Evolutionary conservation across 2,329 filamentous ascomycete genomes (phyloP).

Genomic region (Coniochaeta sp.): DNA sequence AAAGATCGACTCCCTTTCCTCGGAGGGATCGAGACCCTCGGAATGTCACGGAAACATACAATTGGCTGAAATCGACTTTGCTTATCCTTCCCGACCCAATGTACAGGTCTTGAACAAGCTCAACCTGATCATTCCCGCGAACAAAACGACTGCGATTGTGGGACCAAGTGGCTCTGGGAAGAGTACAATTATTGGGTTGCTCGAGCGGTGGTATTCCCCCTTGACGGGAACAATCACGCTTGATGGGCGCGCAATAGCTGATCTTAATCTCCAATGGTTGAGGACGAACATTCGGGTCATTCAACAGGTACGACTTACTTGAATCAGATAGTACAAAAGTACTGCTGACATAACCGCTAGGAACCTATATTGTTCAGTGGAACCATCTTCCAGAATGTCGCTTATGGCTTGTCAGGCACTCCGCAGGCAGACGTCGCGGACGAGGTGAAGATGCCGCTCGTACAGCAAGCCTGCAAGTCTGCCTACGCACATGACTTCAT

Average conservation of each 20-base stretch:
- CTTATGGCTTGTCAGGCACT: constrained; percentile 33
- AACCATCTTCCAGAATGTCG: constrained; percentile 42
- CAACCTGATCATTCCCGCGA: constrained; percentile 27
- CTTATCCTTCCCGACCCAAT: constrained; percentile 44
- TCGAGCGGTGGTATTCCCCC: constrained; percentile 47
- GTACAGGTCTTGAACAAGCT: constrained; percentile 29
- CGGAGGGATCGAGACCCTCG: constrained; percentile 23
- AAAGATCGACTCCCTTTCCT: constrained; percentile 32
- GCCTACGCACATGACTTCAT: constrained; percentile 55
- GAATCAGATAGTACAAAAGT: neutral
- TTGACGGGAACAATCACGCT: constrained; percentile 17
- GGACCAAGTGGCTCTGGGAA: constrained; percentile 44
- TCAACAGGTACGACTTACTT: constrained; percentile 15
- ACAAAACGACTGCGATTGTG: constrained; percentile 44
- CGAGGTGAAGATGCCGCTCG: constrained; percentile 35
- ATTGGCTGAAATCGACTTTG: constrained; percentile 35
- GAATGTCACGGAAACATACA: constrained; percentile 32
- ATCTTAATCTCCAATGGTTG: constrained; percentile 21
- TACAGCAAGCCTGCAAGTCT: constrained; percentile 46
- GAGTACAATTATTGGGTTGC: constrained; percentile 34
- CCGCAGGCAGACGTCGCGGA: constrained; percentile 21
- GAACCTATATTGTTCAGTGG: constrained; percentile 31
- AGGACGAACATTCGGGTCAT: constrained; percentile 22
- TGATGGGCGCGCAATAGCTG: constrained; percentile 16
- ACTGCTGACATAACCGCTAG: constrained; percentile 6